These are phyloP conservation scores for Periconia sp. DNA, from an alignment of 2,329 filamentous ascomycete genomes.

Conservation along the genomic window DNA sequence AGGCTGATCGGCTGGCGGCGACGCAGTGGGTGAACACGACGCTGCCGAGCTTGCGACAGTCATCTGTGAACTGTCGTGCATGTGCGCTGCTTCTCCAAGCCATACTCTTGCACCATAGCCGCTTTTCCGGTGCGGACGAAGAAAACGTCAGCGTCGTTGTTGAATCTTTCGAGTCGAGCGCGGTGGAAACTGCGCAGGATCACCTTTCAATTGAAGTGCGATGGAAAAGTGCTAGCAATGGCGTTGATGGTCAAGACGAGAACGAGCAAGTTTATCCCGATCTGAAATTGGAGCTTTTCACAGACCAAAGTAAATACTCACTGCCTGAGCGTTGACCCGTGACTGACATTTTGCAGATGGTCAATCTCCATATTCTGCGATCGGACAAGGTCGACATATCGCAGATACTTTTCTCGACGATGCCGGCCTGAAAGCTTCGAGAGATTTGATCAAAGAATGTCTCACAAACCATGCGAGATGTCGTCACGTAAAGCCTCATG, in stretches of 20 bases:
- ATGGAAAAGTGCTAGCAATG: conserved; percentile 26
- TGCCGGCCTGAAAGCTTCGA: conserved; percentile 25
- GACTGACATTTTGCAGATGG: conserved; percentile 27
- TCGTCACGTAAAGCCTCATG: conserved; percentile 20
- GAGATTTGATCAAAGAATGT: conserved; percentile 32
- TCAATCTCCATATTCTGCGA: conserved; percentile 37
- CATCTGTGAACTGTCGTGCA: conserved; percentile 31
- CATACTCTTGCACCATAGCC: conserved; percentile 34
- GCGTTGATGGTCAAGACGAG: conserved; percentile 19
- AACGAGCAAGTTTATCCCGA: conserved; percentile 30
- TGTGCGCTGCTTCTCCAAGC: conserved; percentile 38
- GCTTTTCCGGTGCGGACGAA: conserved; percentile 28
- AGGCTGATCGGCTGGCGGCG: conserved; percentile 13
- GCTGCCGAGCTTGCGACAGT: conserved; percentile 30
- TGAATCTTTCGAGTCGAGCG: conserved; percentile 24
- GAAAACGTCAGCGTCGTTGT: conserved; percentile 27
- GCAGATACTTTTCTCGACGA: conserved; percentile 32
- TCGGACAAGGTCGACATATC: conserved; percentile 35
- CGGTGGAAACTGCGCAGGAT: conserved; percentile 22
- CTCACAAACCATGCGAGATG: conserved; percentile 34
- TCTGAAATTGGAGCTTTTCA: conserved; percentile 40
- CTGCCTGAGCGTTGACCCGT: background rate
- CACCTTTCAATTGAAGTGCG: conserved; percentile 39
- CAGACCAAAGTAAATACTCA: conserved; percentile 33
- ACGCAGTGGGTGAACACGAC: conserved; percentile 31